A percentile compares a stretch with the other conserved stretches of the same genome.
These are phyloP conservation scores for Chytriomyces hyalinus DNA, from an alignment of 192 early-diverging fungal species.

Conservation along the genomic window DNA sequence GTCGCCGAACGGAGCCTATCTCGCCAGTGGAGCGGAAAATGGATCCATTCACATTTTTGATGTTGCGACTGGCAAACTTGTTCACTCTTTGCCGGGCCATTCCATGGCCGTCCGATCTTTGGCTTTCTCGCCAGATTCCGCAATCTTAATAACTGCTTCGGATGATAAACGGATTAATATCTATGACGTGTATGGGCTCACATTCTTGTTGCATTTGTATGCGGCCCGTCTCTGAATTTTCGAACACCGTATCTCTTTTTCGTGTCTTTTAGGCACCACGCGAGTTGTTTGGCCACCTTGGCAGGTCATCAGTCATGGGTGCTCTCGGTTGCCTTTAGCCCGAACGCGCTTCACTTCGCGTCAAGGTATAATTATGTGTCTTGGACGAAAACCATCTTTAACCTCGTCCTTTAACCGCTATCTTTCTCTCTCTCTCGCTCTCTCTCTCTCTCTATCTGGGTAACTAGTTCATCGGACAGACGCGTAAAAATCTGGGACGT, in stretches of 20 bases:
- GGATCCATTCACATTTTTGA: conserved; percentile 75
- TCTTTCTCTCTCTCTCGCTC: not conserved
- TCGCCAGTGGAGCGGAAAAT: conserved; percentile 79
- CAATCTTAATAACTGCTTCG: conserved; percentile 71
- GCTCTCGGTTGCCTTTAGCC: conserved; percentile 69
- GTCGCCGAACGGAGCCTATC: conserved; percentile 76
- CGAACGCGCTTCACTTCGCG: conserved; percentile 70
- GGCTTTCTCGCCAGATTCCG: conserved; percentile 74
- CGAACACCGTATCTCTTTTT: not conserved
- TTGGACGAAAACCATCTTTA: not conserved
- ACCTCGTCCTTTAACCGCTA: not conserved
- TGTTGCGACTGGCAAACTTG: conserved; percentile 68
- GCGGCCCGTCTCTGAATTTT: not conserved
- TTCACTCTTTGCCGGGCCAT: conserved; percentile 73
- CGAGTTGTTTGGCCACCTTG: conserved; percentile 74
- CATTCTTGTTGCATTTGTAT: conserved; percentile 12
- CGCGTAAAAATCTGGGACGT: conserved; percentile 86
- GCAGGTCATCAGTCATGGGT: conserved; percentile 82
- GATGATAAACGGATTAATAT: conserved; percentile 83
- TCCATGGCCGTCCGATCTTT: conserved; percentile 77
- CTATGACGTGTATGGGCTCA: conserved; percentile 63
- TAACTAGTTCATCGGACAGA: conserved; percentile 71
- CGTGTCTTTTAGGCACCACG: conserved; percentile 60
- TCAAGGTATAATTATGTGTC: conserved; percentile 52
- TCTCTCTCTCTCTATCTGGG: not conserved